Evolutionary conservation across 176 grass and related monocot genomes (phyloP).

Genomic region (Puccinellia tenuiflora): DNA sequence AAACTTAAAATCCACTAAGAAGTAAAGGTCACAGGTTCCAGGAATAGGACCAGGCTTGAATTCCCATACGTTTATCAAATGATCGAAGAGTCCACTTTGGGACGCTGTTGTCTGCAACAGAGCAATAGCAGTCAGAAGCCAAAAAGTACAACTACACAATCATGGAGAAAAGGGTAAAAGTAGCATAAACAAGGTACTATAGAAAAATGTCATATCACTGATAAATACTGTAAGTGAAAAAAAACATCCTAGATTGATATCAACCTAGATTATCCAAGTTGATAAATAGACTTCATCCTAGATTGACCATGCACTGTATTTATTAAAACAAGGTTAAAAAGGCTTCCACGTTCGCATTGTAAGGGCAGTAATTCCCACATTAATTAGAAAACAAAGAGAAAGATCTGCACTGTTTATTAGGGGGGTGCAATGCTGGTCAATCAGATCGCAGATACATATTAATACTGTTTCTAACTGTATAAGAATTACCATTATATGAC

Average conservation of each 20-base stretch:
- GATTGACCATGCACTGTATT: not conserved
- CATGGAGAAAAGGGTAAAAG: not conserved
- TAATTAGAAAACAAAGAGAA: not conserved
- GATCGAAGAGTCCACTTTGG: conserved; percentile 76
- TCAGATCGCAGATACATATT: not conserved
- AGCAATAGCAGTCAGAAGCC: conserved; percentile 2
- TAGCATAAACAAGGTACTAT: not conserved
- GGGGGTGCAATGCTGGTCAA: not conserved
- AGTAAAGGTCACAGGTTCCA: conserved; percentile 86
- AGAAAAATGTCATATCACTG: not conserved
- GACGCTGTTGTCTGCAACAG: conserved; percentile 73
- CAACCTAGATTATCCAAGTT: not conserved
- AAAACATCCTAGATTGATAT: not conserved
- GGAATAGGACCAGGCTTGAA: conserved; percentile 82
- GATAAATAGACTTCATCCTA: not conserved
- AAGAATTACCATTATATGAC: not conserved
- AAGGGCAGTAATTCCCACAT: not conserved
- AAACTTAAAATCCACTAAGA: conserved; percentile 94
- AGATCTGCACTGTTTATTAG: not conserved
- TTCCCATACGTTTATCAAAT: conserved; percentile 94
- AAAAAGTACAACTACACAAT: not conserved
- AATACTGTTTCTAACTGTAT: not conserved
- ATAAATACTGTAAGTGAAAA: not conserved
- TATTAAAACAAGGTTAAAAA: not conserved
- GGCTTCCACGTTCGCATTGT: no score